Evolutionary conservation across 305 asterid genomes (phyloP).

Genomic region (Solanum hybrid): DNA sequence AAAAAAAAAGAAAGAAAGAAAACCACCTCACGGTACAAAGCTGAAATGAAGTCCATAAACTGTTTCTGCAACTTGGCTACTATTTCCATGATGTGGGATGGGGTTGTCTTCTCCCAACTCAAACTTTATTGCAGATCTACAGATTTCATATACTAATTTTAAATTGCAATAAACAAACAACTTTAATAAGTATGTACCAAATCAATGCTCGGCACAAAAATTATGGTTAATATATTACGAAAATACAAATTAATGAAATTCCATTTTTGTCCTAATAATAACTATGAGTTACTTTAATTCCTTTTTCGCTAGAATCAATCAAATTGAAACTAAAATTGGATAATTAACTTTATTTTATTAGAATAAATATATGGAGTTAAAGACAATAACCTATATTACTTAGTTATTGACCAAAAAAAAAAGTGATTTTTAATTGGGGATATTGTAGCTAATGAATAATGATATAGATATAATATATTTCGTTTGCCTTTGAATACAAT

Average conservation of each 20-base stretch:
- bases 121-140: not conserved
- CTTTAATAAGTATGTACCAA: not conserved
- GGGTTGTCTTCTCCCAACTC: not conserved
- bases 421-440: not conserved
- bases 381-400: not conserved
- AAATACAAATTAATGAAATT: not conserved
- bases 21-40: constrained; percentile 45
- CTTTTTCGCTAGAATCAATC: not conserved
- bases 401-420: not conserved
- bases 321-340: not conserved
- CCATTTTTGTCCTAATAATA: not conserved
- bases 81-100: constrained; percentile 27
- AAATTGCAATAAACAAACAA: not conserved
- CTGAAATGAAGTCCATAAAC: constrained; percentile 36
- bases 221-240: not conserved
- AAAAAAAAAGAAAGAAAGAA: not conserved
- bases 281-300: not conserved
- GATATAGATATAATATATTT: not conserved
- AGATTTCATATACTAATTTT: not conserved
- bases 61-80: constrained; percentile 53
- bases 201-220: not conserved
- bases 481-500: not conserved
- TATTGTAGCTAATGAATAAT: no score
- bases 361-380: not conserved
- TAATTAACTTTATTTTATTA: not conserved